Evolutionary conservation across 495 filamentous ascomycete genomes (phyloP), one percentile per base, ranked within the genome.

Genomic region (Opeltia flavorubescens): DNA sequence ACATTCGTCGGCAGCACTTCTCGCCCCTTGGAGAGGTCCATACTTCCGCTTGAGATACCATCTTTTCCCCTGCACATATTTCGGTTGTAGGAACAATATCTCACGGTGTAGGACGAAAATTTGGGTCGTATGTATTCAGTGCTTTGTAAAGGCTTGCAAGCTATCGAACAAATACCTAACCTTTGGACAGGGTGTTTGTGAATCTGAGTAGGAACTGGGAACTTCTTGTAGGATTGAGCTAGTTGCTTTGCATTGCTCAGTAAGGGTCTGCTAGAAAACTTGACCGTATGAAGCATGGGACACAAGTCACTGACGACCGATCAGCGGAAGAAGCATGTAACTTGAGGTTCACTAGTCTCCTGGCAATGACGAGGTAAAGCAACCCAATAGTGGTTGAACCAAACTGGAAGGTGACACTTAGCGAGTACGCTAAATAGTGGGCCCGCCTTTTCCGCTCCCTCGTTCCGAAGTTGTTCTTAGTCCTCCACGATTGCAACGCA

Each of bases 1-100:
- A 81, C 77, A 46, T 81, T 81, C 56, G 74, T 78, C 35, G 78
- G 78, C 40, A 83, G 62, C 49, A 82, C 75, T 65, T 80, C 73
- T 53, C 78, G 72, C 43, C 74, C 74, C 46, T 70, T 63, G 41
- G 61, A 52, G 43, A 78, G 60, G 60, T 76, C 62, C 42, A 69
- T 62, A 54, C 54, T 61, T 48, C 52, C 55, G 29, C 47, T 47
- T 33, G 54, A 38, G 8, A 48, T 52, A 11, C 65, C 68, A 6
- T 55, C 46, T 5, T 56, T 50, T 30, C 56, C 50, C 48, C 52
- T 56, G 55, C 64, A 65, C 67, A 69, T 69, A n/a, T 20, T 28
- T 53, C 50, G 63, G 49, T 56, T 62, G 45, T 67, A 57, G 41
- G 68, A 71, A 55, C 68, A 71, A 51, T 58, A 35, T 53, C 61